Evolutionary conservation across 345 rosid species (phyloP), one percentile per base, ranked within the genome.

Genomic region (Nephelium lappaceum): DNA sequence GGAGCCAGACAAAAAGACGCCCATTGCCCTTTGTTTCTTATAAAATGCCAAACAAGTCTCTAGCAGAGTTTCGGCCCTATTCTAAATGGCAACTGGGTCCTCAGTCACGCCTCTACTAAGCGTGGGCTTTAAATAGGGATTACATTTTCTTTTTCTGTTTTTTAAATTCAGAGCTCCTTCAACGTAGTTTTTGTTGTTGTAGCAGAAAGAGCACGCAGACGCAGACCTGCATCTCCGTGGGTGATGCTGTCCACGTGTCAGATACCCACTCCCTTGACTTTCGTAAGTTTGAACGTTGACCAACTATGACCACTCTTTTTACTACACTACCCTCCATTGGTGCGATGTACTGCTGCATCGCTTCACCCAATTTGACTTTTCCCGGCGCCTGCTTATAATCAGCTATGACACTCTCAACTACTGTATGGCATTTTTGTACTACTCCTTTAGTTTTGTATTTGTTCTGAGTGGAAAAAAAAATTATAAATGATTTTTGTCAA

Each of bases 171-270:
- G 12, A 11, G 18, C 3, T 11, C 19, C 18, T 11, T 51, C 24
- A 19, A 39, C 49, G 23, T 39, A 5, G 57, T 21, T 49, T 11
- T 39, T 16, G 57, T 8, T 49, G 58, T 23, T 9, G 38, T n/a
- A 4, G n/a, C 47, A n/a, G n/a, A 73, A 61, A 21, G 16, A 42
- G 77, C 67, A 4, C 41, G 55, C 27, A 60, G 79, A 63, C 14
- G 67, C 58, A 49, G 14, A 60, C 10, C 5, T 45, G 51, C 51
- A 42, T 31, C 43, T 76, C 85, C 83, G 81, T 74, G 74, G 67
- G 83, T 67, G 61, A 76, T 80, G 83, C 80, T 77, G 55, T 65
- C 75, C 21, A 87, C 87, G 80, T 84, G 84, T 82, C 84, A 76
- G 25, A 16, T 36, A 11, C 47, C 12, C 42, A 14, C 18, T 57